Conservation (phyloP, 2,329 filamentous ascomycete species). For the Capronia coronata region DNA sequence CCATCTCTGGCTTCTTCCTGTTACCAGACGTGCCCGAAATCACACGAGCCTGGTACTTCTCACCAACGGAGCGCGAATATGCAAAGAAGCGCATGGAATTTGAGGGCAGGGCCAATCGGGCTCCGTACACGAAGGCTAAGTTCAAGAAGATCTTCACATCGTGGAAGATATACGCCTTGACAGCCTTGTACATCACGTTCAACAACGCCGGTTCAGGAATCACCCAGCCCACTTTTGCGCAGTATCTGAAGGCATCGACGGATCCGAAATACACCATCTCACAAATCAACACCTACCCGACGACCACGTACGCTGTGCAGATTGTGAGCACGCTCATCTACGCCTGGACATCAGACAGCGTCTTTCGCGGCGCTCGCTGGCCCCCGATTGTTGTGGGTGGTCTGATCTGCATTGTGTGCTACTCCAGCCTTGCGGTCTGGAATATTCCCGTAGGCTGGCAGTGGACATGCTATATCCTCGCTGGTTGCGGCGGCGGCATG, state of each 20-base stretch:
- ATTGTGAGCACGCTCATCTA: slow-evolving; percentile 56
- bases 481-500: slow-evolving; percentile 43
- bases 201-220: slow-evolving; percentile 51
- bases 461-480: slow-evolving; percentile 57
- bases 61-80: slow-evolving; percentile 38
- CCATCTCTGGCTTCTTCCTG: slow-evolving; percentile 41
- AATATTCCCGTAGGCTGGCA: slow-evolving; percentile 51
- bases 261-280: slow-evolving; percentile 42
- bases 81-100: slow-evolving; percentile 47
- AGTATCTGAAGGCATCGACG: slow-evolving; percentile 40
- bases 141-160: slow-evolving; percentile 55
- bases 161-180: slow-evolving; percentile 60
- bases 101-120: slow-evolving; percentile 42
- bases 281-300: slow-evolving; percentile 51
- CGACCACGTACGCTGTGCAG: slow-evolving; percentile 51
- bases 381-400: slow-evolving; percentile 56
- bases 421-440: slow-evolving; percentile 44
- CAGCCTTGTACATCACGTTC: slow-evolving; percentile 56
- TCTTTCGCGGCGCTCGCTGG: slow-evolving; percentile 56
- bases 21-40: slow-evolving; percentile 40
- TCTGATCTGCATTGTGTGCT: slow-evolving; percentile 40
- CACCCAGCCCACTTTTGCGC: slow-evolving; percentile 51
- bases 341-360: slow-evolving; percentile 59
- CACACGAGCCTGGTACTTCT: slow-evolving; percentile 45
- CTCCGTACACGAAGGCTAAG: slow-evolving; percentile 47